Base-by-base conservation (phyloP, 768 basidiomycete genomes). In the Leccinum uliginosum region DNA sequence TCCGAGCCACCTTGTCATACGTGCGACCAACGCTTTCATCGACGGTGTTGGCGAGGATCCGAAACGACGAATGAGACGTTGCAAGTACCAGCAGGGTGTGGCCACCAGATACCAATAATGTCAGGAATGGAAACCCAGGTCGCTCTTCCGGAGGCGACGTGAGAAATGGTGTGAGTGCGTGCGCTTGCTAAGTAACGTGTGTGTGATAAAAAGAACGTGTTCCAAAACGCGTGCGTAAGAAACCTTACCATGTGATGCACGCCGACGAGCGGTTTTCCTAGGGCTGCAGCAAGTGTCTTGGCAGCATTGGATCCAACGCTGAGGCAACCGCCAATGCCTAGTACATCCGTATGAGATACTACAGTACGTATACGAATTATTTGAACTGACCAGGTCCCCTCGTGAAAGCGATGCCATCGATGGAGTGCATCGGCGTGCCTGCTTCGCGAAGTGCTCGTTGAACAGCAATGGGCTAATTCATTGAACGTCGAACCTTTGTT, bases 401-500 rank as follows among this genome's bases (percentile, higher is more conserved):
- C 2, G 95, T 98, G 66, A 90, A 96, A 1, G 94, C 95, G 43
- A 97, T 80, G 3, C 91, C 95, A 61, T 96, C 86, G 9, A 98
- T 76, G 46, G 91, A 83, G 2, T 70, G 70, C 49, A 85, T 73
- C 2, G 73, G 68, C 32, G 93, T 57, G 1, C 76, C 70, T 0
- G 94, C 88, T 38, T 92, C 83, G 3, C 67, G 54, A 24, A 98
- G 76, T 1, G 93, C 92, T 54, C 74, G 75, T 30, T 71, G 71
- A 40, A 96, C 85, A 4, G 88, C 93, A 24, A 75, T 66, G 15
- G 93, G 95, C 93, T 93, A 63, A 12, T 45, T 26, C 38, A 19
- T 26, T 46, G 45, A 30, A 21, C 30, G 30, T 32, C 30, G 26
- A 50, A 35, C 17, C 15, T 26, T 3, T 7, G 24, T 40, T 47